Base-by-base conservation (phyloP, 805 yeast species). In the Barnettozyma pratensis region DNA sequence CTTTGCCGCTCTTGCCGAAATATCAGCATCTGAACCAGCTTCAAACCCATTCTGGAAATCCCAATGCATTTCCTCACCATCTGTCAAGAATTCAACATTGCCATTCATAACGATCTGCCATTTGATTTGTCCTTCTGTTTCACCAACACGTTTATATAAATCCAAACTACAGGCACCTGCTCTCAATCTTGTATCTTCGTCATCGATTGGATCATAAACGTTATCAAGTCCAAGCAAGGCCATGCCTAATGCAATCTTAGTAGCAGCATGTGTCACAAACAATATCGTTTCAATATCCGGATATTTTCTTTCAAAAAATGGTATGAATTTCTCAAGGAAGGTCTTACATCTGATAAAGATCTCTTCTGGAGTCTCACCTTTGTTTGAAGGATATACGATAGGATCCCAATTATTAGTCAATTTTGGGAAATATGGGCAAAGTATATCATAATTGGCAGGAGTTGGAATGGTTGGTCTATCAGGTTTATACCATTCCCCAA, bases 61-160 rank as follows among this genome's bases (percentile, higher is more conserved):
- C 97, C 97, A 91, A 61, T 87, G 83, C 95, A 89, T 88, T 64
- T 90, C 97, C 59, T 91, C 94, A 7, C 98, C 98, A 6, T 74
- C 66, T 6, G 77, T 64, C 52, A 92, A 70, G 58, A 84, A 90
- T 40, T 76, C 81, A 7, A 88, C 79, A 53, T 80, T 75, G 5
- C 97, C 97, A 62, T 87, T 87, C 75, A 77, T 73, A 19, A 71
- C 71, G 46, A 84, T 61, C 6, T 57, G 63, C 97, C 97, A 92
- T 30, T 60, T 58, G 6, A 19, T 19, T 19, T 19, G 19, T 19
- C 19, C 19, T 19, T 66, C 63, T 5, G 52, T 56, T 2, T 53
- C 62, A 4, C 56, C 61, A 4, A 11, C 32, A 6, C 46, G 50
- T 14, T 65, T 69, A 58, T 75, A 89, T 54, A 76, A 76, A 60